Conservation (phyloP, 768 basidiomycete genomes). For the Mycena olivaceomarginata region DNA sequence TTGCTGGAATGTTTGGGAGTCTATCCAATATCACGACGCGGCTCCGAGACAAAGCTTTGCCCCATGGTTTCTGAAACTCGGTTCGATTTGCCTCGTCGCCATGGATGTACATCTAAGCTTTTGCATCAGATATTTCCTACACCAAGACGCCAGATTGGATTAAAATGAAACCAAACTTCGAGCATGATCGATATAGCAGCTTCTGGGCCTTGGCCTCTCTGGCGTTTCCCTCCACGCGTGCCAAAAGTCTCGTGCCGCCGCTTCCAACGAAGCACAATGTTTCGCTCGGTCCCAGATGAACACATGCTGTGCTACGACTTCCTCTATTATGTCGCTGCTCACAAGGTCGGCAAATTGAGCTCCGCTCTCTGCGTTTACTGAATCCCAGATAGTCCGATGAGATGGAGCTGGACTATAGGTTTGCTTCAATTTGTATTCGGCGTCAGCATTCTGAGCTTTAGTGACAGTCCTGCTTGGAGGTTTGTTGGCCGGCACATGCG, state of each 20-base stretch:
- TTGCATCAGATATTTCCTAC: constrained; percentile 50
- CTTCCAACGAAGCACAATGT: constrained; percentile 37
- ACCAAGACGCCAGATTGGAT: constrained; percentile 48
- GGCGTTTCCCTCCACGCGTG: constrained; percentile 42
- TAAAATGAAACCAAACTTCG: constrained; percentile 43
- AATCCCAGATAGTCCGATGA: constrained; percentile 48
- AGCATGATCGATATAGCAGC: constrained; percentile 44
- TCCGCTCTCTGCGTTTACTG: constrained; percentile 2
- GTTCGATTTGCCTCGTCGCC: constrained; percentile 33
- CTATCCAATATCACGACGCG: constrained; percentile 40
- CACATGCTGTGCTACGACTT: constrained; percentile 49
- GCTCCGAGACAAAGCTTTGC: constrained; percentile 41
- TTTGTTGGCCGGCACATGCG: constrained; percentile 55
- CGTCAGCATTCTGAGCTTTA: not conserved
- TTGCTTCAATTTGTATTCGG: not conserved
- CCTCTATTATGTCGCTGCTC: constrained; percentile 48
- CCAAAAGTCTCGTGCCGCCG: constrained; percentile 39
- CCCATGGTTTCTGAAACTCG: constrained; percentile 42
- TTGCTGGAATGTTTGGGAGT: constrained; percentile 54
- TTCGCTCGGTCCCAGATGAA: constrained; percentile 45
- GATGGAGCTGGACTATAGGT: constrained; percentile 53
- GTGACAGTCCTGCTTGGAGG: constrained; percentile 56
- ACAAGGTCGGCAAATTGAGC: constrained; percentile 41
- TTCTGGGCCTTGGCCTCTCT: constrained; percentile 49
- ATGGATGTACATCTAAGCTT: constrained; percentile 30